Evolutionary conservation across 371 early-diverging fungal species (phyloP), one percentile per base, ranked within the genome.

Genomic region (Blakeslea trispora): DNA sequence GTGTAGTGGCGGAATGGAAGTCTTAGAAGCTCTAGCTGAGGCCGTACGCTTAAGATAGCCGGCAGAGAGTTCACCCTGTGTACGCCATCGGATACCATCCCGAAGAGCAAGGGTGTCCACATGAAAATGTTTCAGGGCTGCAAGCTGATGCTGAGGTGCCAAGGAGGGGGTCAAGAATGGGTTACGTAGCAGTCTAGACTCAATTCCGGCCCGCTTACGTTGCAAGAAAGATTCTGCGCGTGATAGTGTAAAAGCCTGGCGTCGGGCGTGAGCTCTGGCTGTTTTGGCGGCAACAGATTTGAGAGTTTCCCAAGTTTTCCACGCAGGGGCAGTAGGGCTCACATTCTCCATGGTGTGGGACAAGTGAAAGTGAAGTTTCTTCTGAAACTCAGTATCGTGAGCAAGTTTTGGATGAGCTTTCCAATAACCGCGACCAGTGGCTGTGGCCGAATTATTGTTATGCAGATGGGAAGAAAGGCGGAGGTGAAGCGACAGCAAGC

Each of bases 181-280:
- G 47, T 55, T 39, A 35, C 13, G 44, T 21, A 40, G 51, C 56
- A 5, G 40, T 47, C 44, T 56, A 21, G 32, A 34, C 55, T 13
- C 15, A 24, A 52, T 53, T 44, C 32, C 48, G 41, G 41, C 17
- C 15, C 49, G 24, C 24, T 46, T 31, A 2, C 47, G 39, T 11
- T 47, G 48, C 7, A 46, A 14, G 14, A 48, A 43, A 14, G n/a
- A 11, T 31, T 56, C 34, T 9, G 23, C 34, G 17, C 31, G 17
- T 23, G 47, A 13, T 6, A 48, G 43, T n/a, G 18, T 39, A 22
- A 18, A 45, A 19, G 10, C 18, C 6, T 47, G 35, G 21, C n/a
- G 35, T 10, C 23, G 34, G 8, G 22, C 28, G 7, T 28, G 7
- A 3, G 28, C 28, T 28, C 28, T 28, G 3, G 28, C 28, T 3